Evolutionary conservation across 176 grass and related monocot genomes (phyloP), one percentile per base, ranked within the genome.

Genomic region (Oryza coarctata): DNA sequence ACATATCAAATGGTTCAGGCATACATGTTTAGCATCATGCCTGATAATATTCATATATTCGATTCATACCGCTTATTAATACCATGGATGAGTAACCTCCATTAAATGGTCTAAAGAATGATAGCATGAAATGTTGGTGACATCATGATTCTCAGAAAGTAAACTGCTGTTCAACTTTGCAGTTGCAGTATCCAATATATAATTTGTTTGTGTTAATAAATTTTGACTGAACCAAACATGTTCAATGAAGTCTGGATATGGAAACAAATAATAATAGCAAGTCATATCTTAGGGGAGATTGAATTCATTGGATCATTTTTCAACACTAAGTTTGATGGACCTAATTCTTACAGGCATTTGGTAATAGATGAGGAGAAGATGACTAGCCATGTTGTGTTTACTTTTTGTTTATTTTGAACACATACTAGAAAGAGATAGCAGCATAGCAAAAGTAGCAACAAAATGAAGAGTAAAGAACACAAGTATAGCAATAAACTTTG

Each of bases 361-460:
- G 12, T 70, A 60, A 77, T 36, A 79, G 55, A 5, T 79, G 70
- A 73, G 71, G 18, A 14, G 47, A 60, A 81, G 49, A 25, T 6
- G 12, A 41, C 7, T 41, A 60, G 25, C 33, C 22, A 73, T 29
- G 62, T 62, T 22, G 20, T 35, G 15, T 43, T 41, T 63, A 80
- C 18, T 25, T 64, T 65, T 33, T 52, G 23, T 40, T 63, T 11
- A 66, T 25, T 73, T 47, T 66, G 83, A 65, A 44, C 12, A 13
- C 57, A 81, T 43, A 71, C 27, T 20, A 26, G 29, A 71, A 82
- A 86, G 22, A 81, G 45, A 66, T 35, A 27, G 71, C 23, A 67
- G 9, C 73, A 66, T 65, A 33, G 45, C 32, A 69, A 32, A 71
- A 35, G 78, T 15, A 89, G 33, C 29, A 82, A 67, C 43, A 86